Base-by-base conservation (phyloP, 1,139 yeast genomes). In the Kodamaea fungicola region DNA sequence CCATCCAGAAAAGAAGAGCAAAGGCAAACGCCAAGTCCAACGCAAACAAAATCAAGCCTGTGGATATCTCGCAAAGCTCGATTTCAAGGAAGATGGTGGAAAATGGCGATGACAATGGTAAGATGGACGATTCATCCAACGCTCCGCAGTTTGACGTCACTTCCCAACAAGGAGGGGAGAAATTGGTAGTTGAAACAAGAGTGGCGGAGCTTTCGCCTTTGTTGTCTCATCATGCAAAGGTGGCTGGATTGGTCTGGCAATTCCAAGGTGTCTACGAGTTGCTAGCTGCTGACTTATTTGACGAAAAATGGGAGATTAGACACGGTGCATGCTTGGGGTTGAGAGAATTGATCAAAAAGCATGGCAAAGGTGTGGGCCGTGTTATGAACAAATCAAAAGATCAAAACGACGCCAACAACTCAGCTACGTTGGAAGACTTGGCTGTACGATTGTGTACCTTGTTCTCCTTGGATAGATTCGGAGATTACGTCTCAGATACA, bases 241-340 rank as follows among this genome's bases (percentile, higher is more conserved):
- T 82, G 7, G 80, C 86, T 1, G 92, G 89, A 4, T 68, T 83
- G 34, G 84, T 87, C 1, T 94, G 98, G 97, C 95, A 89, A 41
- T 87, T 90, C 50, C 97, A 90, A 67, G 96, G 97, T n/a, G 83
- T 92, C n/a, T 89, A 84, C 54, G 97, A 89, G 54, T 64, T 90
- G 24, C 62, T 94, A 31, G 67, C 88, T 45, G 80, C 80, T 31
- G 96, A 90, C 51, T 64, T 94, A 42, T 88, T 88, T 55, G 83
- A 84, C 47, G 94, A 87, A 32, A 72, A 76, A 37, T 94, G 99
- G 99, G 98, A 94, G 63, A 73, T 83, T 12, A 79, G 99, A 50
- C 99, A 94, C 60, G 99, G 98, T 29, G 92, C 97, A 0, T 88
- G 96, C 6, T 71, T 92, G 47, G 98, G 98, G 0, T 67, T 94